Percentiles rank a stretch among this genome's conserved stretches.
Conservation (phyloP, 106 monocot species). For the Acanthochlamys bracteata region DNA sequence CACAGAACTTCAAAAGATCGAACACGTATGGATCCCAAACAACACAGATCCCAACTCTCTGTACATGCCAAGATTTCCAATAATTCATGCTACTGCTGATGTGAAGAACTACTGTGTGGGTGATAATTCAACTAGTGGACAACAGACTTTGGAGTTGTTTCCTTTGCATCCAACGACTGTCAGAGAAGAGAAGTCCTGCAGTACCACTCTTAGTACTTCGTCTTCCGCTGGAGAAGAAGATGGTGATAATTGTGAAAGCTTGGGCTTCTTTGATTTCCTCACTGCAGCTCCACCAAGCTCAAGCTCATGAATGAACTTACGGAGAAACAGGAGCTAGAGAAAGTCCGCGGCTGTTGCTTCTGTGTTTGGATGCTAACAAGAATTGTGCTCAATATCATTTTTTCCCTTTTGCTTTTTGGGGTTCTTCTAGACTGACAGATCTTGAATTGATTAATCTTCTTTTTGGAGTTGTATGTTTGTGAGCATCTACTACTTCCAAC, state of each 20-base stretch:
- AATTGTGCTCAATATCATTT: no score
- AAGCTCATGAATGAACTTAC: no score
- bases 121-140: background rate
- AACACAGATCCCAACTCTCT: no score
- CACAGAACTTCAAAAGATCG: background rate
- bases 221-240: conserved; percentile 10
- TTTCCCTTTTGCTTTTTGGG: no score
- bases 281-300: background rate
- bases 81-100: background rate
- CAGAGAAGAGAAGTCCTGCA: conserved; percentile 15
- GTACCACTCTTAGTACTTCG: conserved; percentile 6
- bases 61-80: no score
- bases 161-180: conserved; percentile 62
- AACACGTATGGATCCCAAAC: background rate
- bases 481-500: no score
- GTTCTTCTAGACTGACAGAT: no score
- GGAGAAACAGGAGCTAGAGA: no score
- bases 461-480: no score
- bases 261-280: conserved; percentile 17
- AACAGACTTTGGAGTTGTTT: conserved; percentile 65
- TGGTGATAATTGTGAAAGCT: background rate
- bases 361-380: no score
- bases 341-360: no score
- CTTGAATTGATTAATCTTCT: no score
- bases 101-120: background rate